Conservation (phyloP, 805 yeast genomes). For the Kuraishia floccosa region DNA sequence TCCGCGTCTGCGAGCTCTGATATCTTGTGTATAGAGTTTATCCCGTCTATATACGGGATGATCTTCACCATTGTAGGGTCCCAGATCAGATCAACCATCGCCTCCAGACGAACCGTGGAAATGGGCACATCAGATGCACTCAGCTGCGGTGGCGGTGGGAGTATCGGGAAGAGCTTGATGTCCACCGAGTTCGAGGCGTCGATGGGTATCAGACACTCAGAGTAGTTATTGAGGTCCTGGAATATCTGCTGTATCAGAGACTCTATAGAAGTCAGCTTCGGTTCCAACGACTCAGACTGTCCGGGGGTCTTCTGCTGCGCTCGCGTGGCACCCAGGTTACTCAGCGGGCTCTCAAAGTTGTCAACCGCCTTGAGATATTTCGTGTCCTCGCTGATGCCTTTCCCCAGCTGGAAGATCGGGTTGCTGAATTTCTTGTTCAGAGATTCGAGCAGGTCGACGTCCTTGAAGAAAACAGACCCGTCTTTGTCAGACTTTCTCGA, state of each 20-base stretch:
- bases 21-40: slow-evolving; percentile 70
- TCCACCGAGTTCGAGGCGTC: slow-evolving; percentile 86
- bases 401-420: background rate
- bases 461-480: slow-evolving; percentile 27
- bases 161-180: slow-evolving; percentile 86
- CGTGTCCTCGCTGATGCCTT: slow-evolving; percentile 4
- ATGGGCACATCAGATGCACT: slow-evolving; percentile 84
- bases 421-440: background rate
- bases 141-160: slow-evolving; percentile 69
- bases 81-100: slow-evolving; percentile 84
- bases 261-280: slow-evolving; percentile 40
- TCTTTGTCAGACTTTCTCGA: slow-evolving; percentile 41
- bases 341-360: slow-evolving; percentile 1
- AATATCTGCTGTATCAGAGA: slow-evolving; percentile 81
- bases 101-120: slow-evolving; percentile 65
- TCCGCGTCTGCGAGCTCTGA: slow-evolving; percentile 77
- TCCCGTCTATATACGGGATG: slow-evolving; percentile 77
- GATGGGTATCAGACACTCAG: slow-evolving; percentile 91
- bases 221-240: slow-evolving; percentile 89
- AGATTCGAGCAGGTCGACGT: slow-evolving; percentile 4
- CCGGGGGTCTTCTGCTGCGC: slow-evolving; percentile 12
- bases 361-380: slow-evolving; percentile 19
- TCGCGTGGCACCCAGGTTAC: too few relatives aligned
- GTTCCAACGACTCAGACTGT: slow-evolving; percentile 7
- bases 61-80: slow-evolving; percentile 93